phyloP scores from a whole-genome alignment of 2,329 filamentous ascomycete genomes.

The Cercospora zeae-maydis region DNA sequence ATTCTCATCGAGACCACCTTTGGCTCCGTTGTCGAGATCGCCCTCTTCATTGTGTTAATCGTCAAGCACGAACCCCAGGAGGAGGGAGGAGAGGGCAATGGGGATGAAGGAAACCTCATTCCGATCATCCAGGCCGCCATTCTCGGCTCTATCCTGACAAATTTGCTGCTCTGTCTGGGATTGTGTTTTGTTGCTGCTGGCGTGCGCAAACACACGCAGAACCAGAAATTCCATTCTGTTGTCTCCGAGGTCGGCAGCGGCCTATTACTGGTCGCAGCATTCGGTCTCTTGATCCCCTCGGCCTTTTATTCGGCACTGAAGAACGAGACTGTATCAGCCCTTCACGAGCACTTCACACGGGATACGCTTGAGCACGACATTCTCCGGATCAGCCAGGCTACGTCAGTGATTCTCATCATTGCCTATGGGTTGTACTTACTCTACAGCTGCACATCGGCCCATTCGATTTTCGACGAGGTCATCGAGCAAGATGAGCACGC shows the following conservation, averaged over 20 bases:
- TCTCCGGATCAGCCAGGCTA: slow-evolving; percentile 65
- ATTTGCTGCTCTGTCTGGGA: slow-evolving; percentile 68
- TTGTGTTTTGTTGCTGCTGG: slow-evolving; percentile 77
- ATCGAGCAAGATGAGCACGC: slow-evolving; percentile 55
- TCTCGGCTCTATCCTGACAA: slow-evolving; percentile 75
- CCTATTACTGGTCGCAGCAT: slow-evolving; percentile 68
- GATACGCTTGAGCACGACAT: slow-evolving; percentile 43
- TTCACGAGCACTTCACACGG: slow-evolving; percentile 44
- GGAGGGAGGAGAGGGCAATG: slow-evolving; percentile 17
- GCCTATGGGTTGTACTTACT: slow-evolving; percentile 61
- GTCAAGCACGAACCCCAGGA: slow-evolving; percentile 27
- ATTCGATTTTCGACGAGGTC: slow-evolving; percentile 71
- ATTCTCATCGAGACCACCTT: slow-evolving; percentile 52
- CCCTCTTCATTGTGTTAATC: slow-evolving; percentile 74
- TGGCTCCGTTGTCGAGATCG: slow-evolving; percentile 73
- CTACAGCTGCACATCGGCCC: slow-evolving; percentile 72
- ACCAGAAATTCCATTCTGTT: slow-evolving; percentile 66
- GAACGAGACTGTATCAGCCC: slow-evolving; percentile 20
- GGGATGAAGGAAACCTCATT: slow-evolving; percentile 33
- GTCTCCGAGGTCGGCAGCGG: slow-evolving; percentile 77
- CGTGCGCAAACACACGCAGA: slow-evolving; percentile 56
- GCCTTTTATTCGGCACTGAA: slow-evolving; percentile 50
- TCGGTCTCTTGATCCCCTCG: slow-evolving; percentile 48
- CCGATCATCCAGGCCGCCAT: slow-evolving; percentile 77
- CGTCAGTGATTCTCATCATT: slow-evolving; percentile 66